Base-by-base conservation (phyloP, 306 rosid species). In the Vigna hirtella region DNA sequence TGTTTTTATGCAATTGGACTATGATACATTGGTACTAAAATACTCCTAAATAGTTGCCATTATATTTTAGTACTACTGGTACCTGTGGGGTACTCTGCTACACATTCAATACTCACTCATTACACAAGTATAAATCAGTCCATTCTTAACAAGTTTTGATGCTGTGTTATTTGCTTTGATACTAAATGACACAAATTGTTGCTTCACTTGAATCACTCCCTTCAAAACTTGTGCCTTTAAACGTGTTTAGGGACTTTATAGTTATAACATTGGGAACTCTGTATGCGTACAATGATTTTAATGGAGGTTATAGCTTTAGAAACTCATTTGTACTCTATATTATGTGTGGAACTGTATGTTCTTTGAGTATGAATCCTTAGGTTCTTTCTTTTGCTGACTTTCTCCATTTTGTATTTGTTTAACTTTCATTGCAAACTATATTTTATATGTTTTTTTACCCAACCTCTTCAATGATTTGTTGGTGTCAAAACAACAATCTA, bases 71-170 rank as follows among this genome's bases (percentile, higher is more conserved):
- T 28, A 36, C 40, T 36, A 1, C 68, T 34, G 47, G 2, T 16
- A 63, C 47, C 47, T 69, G 15, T 47, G 49, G 11, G 58, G 14
- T 68, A 48, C n/a, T 30, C 61, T 34, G 53, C 70, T 36, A n/a
- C 11, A 3, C 45, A 15, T 6, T 12, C 24, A 36, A 1, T 62
- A 15, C 36, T 24, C 64, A 6, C 32, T 57, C 20, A 24, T 15
- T 0, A 32, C 11, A 7, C 9, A 6, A 62, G 13, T 16, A 62
- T 13, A 32, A 62, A 7, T 30, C 45, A 15, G 67, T 62, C 17
- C 3, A 30, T 62, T 4, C 42, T 62, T 32, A 62, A 16, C 45
- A 62, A 14, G 4, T 15, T 32, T 32, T 32, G 13, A 5, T 15
- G 20, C 43, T 6, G 15, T 13, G 22, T 63, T 63, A 26, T 34